These are phyloP conservation scores for Talaromyces sp. DNA, from an alignment of 2,329 filamentous ascomycete genomes.

Conservation along the genomic window DNA sequence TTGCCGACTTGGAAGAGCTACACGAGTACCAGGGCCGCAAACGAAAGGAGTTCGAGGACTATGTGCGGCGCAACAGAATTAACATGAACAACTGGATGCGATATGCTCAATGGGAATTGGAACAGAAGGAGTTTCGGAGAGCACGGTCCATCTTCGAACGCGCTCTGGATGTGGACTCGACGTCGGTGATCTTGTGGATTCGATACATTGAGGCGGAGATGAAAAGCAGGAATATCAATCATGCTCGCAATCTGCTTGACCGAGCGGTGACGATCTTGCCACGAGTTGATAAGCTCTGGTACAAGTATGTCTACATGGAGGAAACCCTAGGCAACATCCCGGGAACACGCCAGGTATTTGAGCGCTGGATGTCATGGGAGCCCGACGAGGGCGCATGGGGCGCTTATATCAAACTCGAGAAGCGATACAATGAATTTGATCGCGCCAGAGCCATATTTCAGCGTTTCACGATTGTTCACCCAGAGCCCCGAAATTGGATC, in stretches of 20 bases:
- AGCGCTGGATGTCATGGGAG: constrained; percentile 98
- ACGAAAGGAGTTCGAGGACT: constrained; percentile 94
- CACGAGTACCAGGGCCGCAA: constrained; percentile 97
- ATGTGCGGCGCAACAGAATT: constrained; percentile 87
- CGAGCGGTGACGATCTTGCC: constrained; percentile 89
- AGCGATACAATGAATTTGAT: constrained; percentile 87
- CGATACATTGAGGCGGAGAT: constrained; percentile 95
- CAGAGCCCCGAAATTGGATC: constrained; percentile 94
- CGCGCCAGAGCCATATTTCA: constrained; percentile 85
- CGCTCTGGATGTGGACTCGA: constrained; percentile 84
- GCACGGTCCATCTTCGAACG: constrained; percentile 92
- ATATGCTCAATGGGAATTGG: constrained; percentile 94
- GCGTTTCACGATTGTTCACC: constrained; percentile 85
- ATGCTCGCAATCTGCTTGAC: constrained; percentile 89
- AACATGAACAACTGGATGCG: constrained; percentile 99
- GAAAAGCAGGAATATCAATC: constrained; percentile 92
- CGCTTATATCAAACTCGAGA: constrained; percentile 95
- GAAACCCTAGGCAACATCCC: constrained; percentile 94
- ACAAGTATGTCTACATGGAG: constrained; percentile 98
- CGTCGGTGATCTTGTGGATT: constrained; percentile 81
- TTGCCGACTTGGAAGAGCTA: constrained; percentile 93
- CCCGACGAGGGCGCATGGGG: constrained; percentile 94
- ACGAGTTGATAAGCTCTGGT: constrained; percentile 93
- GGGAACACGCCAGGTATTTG: constrained; percentile 88
- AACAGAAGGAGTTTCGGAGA: constrained; percentile 93